Evolutionary conservation across 345 rosid genomes (phyloP), one percentile per base, ranked within the genome.

Genomic region (Citrus sinensis): DNA sequence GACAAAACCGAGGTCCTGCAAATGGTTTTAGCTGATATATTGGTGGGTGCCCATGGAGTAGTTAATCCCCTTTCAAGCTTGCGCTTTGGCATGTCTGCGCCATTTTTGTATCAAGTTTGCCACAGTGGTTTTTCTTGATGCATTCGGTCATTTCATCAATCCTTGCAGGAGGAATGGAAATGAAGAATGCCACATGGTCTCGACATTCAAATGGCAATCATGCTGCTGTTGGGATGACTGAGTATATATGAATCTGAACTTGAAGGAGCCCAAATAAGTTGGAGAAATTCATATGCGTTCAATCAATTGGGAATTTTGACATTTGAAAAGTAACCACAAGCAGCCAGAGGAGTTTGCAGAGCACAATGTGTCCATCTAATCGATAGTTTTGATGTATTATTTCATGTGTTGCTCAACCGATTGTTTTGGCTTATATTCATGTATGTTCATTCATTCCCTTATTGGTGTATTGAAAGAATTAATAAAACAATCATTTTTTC

Each of bases 21-120:
- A 80, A 80, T 37, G 82, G 81, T 51, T 80, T 70, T 32, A 32
- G 76, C 77, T 58, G 78, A 66, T 62, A 11, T 51, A 56, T 20
- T 40, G 75, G 75, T 37, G 73, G 75, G 32, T 65, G 70, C 61
- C 29, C 75, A 60, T 71, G 75, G 80, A 59, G 71, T 79, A 42
- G 58, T 54, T 17, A 16, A 14, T 51, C 20, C 22, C 56, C 6
- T 51, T 51, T 17, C 39, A 6, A 49, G 51, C 24, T 49, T n/a
- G 60, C 16, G 2, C 30, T 42, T 42, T 42, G 16, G 51, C 51
- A 42, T 42, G 51, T 3, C 14, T 42, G 7, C 58, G 14, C 14
- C 70, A 1, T 54, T 56, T 34, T 13, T 25, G 27, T 37, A 30
- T 75, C 30, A 27, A 5, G 58, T 42, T 42, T 40, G 71, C 27